Evolutionary conservation across 352 stramenopile species (phyloP).

Genomic region (Globisporangium nagaii): DNA sequence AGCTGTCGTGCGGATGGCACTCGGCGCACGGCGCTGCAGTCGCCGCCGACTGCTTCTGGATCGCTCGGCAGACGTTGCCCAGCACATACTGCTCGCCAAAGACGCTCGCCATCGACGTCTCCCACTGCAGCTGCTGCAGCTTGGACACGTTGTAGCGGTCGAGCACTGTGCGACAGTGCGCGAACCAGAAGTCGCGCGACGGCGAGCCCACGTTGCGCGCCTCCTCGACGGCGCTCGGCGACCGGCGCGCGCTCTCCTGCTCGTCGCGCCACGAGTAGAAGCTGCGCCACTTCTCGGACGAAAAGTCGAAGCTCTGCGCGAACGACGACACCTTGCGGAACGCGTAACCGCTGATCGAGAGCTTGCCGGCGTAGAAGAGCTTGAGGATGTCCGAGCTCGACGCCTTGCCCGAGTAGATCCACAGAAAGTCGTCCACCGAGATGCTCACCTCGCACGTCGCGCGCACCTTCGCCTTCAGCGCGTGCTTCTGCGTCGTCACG

Average conservation of each 20-base stretch:
- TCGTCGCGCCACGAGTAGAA: slow-evolving; percentile 66
- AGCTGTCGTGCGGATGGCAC: slow-evolving; percentile 10
- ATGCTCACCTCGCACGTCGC: slow-evolving; percentile 76
- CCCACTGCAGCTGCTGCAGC: slow-evolving; percentile 70
- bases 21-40: not conserved
- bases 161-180: slow-evolving; percentile 51
- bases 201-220: slow-evolving; percentile 41
- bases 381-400: slow-evolving; percentile 68
- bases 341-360: slow-evolving; percentile 75
- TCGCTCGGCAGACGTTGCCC: slow-evolving; percentile 31
- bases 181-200: slow-evolving; percentile 71
- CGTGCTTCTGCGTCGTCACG: slow-evolving; percentile 49
- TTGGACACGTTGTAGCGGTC: slow-evolving; percentile 60
- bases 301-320: slow-evolving; percentile 84
- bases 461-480: no score
- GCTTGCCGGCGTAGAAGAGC: slow-evolving; percentile 74
- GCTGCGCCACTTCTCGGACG: slow-evolving; percentile 67
- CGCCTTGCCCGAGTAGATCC: slow-evolving; percentile 83
- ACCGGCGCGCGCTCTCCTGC: slow-evolving; percentile 25
- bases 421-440: slow-evolving; percentile 84
- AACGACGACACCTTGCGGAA: slow-evolving; percentile 80
- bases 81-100: slow-evolving; percentile 62
- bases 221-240: slow-evolving; percentile 30
- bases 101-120: slow-evolving; percentile 58
- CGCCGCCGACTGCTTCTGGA: slow-evolving; percentile 6